Base-by-base conservation (phyloP, 352 stramenopile genomes). In the Plasmopara viticola region DNA sequence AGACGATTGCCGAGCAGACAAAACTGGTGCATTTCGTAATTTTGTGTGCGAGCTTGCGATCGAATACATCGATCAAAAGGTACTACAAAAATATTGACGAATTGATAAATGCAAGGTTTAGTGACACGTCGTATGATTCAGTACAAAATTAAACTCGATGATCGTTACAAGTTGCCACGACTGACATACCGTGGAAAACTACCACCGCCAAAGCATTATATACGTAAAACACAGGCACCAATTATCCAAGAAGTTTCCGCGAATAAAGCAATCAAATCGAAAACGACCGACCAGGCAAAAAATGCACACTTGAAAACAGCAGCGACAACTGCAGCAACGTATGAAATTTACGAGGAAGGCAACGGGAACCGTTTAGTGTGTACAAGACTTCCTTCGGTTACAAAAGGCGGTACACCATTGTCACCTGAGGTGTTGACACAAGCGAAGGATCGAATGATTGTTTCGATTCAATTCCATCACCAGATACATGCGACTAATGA, bases 31-130 rank as follows among this genome's bases (percentile, higher is more conserved):
- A 13, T 90, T 92, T 30, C 75, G 79, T 33, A 83, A 90, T 48
- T 92, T 92, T 70, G 74, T 92, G 34, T 92, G 82, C 47, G 75
- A 92, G 37, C 43, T 92, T 8, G 77, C 82, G 20, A 79, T 90
- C 43, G 72, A 92, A 45, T 90, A 90, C 52, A 81, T 92, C 30
- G 75, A 87, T 40, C 74, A 88, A 53, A 92, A 92, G 70, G 77
- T 87, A 62, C 9, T 25, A 28, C 1, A 5, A 31, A 12, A 35
- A 35, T 34, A 12, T 28, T 41, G 18, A 17, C n/a, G 2, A 2
- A 14, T 42, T 18, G 9, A 28, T 49, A n/a, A 39, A 6, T 17
- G 29, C 29, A 9, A 29, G 7, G 20, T 14, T 42, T 39, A 44
- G 25, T 49, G 25, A 53, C 44, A 15, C 9, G 10, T 28, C 55